These are phyloP conservation scores for Glycine tomentella DNA, from an alignment of 306 rosid species.

Conservation along the genomic window DNA sequence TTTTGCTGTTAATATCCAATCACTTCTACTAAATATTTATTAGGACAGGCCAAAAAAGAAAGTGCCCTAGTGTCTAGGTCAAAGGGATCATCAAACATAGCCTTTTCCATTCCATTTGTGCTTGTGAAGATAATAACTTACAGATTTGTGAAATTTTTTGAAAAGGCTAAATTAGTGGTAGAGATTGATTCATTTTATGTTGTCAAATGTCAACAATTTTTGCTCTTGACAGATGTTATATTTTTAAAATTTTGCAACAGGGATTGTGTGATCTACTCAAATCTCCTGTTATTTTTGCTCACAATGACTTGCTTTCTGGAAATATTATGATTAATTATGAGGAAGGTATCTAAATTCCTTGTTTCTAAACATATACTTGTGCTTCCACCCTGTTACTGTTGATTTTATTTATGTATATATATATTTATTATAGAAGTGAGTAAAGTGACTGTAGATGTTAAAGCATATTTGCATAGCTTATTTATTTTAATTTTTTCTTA, in stretches of 20 bases:
- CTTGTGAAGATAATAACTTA: constrained; percentile 6
- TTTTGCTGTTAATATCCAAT: constrained; percentile 29
- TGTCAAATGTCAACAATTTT: constrained; percentile 20
- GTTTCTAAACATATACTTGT: constrained; percentile 7
- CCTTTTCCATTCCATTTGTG: constrained; percentile 1
- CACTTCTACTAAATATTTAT: constrained; percentile 5
- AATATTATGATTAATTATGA: constrained; percentile 86
- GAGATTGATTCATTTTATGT: constrained; percentile 37
- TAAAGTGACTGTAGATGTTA: not conserved
- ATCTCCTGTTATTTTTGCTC: constrained; percentile 84
- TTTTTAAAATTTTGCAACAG: constrained; percentile 69
- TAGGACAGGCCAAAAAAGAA: not conserved
- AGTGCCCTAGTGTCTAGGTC: not conserved
- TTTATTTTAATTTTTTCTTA: constrained; percentile 31
- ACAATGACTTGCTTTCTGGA: constrained; percentile 96
- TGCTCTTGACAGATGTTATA: constrained; percentile 36
- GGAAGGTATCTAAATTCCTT: constrained; percentile 70
- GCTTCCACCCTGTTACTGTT: constrained; percentile 24
- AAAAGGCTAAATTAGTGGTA: constrained; percentile 8
- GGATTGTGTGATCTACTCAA: constrained; percentile 68
- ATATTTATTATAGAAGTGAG: not conserved
- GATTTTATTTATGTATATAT: no score
- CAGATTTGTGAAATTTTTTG: not conserved
- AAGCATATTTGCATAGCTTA: constrained; percentile 8
- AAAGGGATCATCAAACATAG: constrained; percentile 14